phyloP scores from a whole-genome alignment of 441 rosid genomes.

The Populus hybrid region DNA sequence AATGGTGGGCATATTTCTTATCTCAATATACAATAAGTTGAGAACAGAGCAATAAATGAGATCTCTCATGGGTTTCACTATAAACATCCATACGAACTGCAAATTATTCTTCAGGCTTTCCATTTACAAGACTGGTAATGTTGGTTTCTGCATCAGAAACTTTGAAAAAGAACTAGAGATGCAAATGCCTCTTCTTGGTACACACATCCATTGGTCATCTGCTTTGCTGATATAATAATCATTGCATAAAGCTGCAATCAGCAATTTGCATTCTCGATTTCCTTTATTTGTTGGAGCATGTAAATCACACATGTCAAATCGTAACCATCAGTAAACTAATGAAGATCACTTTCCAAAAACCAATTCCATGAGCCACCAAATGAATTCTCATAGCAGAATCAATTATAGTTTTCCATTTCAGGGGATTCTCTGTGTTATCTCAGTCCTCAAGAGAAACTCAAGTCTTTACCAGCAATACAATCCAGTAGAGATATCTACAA shows the following conservation, averaged over 20 bases:
- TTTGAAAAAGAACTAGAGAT: neutral
- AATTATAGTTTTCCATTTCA: neutral
- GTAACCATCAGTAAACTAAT: neutral
- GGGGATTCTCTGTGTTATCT: neutral
- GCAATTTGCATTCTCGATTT: too few relatives aligned
- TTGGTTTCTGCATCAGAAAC: neutral
- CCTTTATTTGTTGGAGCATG: too few relatives aligned
- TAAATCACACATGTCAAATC: neutral
- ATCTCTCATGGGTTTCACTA: neutral
- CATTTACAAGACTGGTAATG: neutral
- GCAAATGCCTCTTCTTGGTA: neutral
- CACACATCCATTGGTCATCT: neutral
- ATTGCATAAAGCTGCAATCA: neutral
- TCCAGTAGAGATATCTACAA: neutral
- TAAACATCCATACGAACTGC: neutral
- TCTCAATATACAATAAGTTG: neutral
- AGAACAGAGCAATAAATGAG: neutral
- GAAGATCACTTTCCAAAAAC: neutral
- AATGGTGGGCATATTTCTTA: neutral
- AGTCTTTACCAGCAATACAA: neutral
- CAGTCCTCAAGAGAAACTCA: neutral
- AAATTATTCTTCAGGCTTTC: neutral
- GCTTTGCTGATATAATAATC: neutral
- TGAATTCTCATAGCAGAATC: neutral
- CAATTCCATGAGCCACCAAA: neutral